Conservation (phyloP, 1,139 yeast species). For the Hemisphaericaspora xylofermentans region DNA sequence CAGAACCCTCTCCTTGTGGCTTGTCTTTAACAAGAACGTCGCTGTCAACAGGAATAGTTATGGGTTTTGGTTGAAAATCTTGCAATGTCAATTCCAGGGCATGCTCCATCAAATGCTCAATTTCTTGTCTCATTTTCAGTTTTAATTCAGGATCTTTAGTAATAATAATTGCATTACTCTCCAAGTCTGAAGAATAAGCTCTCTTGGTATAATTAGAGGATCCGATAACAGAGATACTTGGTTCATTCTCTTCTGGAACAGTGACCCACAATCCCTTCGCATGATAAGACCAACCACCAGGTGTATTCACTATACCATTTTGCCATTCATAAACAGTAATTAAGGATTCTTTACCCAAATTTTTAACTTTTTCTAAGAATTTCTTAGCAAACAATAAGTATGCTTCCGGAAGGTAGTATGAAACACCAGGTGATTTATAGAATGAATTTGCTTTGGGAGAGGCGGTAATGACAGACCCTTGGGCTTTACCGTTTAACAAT, state of each 20-base stretch:
- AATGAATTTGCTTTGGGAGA: slow-evolving; percentile 93
- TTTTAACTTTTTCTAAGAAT: slow-evolving; percentile 58
- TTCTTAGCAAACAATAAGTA: slow-evolving; percentile 73
- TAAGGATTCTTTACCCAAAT: slow-evolving; percentile 41
- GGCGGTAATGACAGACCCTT: slow-evolving; percentile 81
- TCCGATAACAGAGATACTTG: slow-evolving; percentile 80
- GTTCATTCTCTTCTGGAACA: slow-evolving; percentile 55
- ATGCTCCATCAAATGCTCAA: slow-evolving; percentile 56
- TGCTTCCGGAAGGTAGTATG: slow-evolving; percentile 83
- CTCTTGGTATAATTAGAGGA: slow-evolving; percentile 92
- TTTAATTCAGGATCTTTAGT: slow-evolving; percentile 68
- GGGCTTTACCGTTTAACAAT: slow-evolving; percentile 58
- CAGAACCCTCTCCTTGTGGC: slow-evolving; percentile 14
- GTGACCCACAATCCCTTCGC: slow-evolving; percentile 96
- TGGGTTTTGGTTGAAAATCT: slow-evolving; percentile 52
- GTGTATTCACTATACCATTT: slow-evolving; percentile 76
- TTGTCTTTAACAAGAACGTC: slow-evolving; percentile 11
- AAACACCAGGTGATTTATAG: slow-evolving; percentile 79
- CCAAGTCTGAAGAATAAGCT: slow-evolving; percentile 85
- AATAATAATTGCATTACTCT: slow-evolving; percentile 76
- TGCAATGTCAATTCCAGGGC: slow-evolving; percentile 51
- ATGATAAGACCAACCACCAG: slow-evolving; percentile 94
- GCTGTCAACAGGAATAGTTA: slow-evolving; percentile 11
- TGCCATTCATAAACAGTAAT: slow-evolving; percentile 81
- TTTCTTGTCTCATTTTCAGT: slow-evolving; percentile 57